Base-by-base conservation (phyloP, 768 basidiomycete genomes). In the Obba rivulosa region DNA sequence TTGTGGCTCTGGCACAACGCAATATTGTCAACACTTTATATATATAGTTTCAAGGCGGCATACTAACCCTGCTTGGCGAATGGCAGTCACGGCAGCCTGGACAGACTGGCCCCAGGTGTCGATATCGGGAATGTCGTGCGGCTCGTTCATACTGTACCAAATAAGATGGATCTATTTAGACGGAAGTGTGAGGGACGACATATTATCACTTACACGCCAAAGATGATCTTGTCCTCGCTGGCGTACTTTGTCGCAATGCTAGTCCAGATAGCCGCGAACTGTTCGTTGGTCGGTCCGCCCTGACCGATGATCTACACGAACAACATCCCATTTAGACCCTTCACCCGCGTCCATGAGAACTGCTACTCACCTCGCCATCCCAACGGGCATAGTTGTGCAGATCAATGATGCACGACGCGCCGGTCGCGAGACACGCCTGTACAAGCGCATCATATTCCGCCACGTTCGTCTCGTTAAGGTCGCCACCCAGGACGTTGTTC, bases 341-440 rank as follows among this genome's bases (percentile, higher is more conserved):
- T 7, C 13, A 13, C 28, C 28, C 5, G 13, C 28, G 13, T 13
- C 5, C 38, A 10, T 28, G 5, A 41, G 10, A 20, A 9, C 5
- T 37, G 10, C 16, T 2, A 25, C 48, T 17, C 17, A 50, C 53
- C 53, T 54, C 42, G 34, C 74, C 73, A 49, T 80, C 77, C 72
- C 74, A 79, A 31, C 79, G 70, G 14, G 76, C 79, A 51, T 80
- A 80, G 64, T 80, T 80, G 62, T 80, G 79, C 63, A 79, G 48
- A 56, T 78, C 78, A 34, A 79, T 57, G 52, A 80, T 79, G 47
- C 46, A 73, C 71, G 56, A 73, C 24, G 61, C 61, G 16, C 65
- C 66, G 3, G 73, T 62, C 18, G 59, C 60, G 31, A 78, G 62
- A 25, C 69, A 70, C 22, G 71, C 66, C 52, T 77, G 73, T 7